phyloP scores from a whole-genome alignment of 352 stramenopile genomes.

The Phytophthora quininea region DNA sequence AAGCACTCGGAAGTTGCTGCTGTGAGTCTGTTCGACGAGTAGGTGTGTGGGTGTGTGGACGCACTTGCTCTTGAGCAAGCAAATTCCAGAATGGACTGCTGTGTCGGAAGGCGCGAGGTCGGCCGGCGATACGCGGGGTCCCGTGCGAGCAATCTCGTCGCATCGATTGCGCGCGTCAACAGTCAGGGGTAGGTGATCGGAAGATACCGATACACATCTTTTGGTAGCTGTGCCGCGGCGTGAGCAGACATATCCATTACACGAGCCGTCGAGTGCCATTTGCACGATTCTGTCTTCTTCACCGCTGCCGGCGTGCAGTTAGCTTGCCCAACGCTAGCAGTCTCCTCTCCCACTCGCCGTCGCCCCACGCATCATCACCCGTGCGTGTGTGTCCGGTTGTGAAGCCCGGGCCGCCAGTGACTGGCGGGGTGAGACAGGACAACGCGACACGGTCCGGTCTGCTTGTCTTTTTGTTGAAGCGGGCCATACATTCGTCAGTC shows the following conservation, averaged over 20 bases:
- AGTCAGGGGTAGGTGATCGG: neutral
- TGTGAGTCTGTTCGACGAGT: neutral
- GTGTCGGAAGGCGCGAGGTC: neutral
- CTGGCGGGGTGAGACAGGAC: neutral
- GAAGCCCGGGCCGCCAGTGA: neutral
- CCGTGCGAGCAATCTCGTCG: neutral
- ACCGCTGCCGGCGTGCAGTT: neutral
- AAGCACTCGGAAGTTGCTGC: neutral
- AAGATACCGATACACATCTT: neutral
- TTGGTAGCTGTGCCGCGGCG: neutral
- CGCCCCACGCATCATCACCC: neutral
- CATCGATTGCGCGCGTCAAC: neutral
- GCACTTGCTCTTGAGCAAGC: neutral
- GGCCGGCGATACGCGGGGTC: neutral
- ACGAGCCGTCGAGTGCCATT: no score
- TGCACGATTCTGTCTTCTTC: no score
- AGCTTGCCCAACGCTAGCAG: neutral
- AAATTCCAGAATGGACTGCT: constrained; percentile 2
- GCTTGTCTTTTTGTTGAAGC: constrained; percentile 5
- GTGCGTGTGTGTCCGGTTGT: neutral
- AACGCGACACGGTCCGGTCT: constrained; percentile 1
- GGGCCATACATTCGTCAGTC: neutral
- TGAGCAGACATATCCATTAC: neutral
- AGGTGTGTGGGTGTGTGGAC: neutral
- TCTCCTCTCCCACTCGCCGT: no score